phyloP scores from a whole-genome alignment of 352 stramenopile species.

The Pythium myriotylum region DNA sequence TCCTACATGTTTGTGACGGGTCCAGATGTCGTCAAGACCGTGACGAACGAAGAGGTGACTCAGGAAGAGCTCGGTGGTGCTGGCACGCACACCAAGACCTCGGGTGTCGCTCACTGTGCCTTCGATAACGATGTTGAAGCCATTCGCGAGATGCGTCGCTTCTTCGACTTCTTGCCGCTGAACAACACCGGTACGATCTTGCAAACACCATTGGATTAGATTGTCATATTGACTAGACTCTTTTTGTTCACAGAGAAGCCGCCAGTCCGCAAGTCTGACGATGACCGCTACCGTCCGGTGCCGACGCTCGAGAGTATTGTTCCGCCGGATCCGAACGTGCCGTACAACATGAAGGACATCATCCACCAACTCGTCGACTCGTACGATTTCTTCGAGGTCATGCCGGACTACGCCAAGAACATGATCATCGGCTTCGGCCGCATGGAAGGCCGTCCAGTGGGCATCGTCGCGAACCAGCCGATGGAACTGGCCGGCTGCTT shows the following conservation, averaged over 20 bases:
- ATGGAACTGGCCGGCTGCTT: slow-evolving; percentile 96
- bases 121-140: slow-evolving; percentile 98
- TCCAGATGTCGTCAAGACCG: slow-evolving; percentile 98
- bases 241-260: slow-evolving; percentile 53
- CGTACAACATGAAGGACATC: slow-evolving; percentile 99
- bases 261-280: slow-evolving; percentile 75
- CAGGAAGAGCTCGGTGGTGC: slow-evolving; percentile 95
- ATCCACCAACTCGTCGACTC: slow-evolving; percentile 96
- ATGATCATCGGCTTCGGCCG: slow-evolving; percentile 97
- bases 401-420: slow-evolving; percentile 97
- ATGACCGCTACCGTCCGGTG: slow-evolving; percentile 87
- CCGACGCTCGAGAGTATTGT: slow-evolving; percentile 93
- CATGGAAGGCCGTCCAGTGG: slow-evolving; percentile 96
- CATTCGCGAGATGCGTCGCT: slow-evolving; percentile 91
- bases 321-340: slow-evolving; percentile 96
- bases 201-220: not conserved
- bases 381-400: slow-evolving; percentile 97
- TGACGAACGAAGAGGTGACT: slow-evolving; percentile 97
- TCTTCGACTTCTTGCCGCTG: slow-evolving; percentile 96
- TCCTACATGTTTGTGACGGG: slow-evolving; percentile 99
- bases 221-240: not conserved
- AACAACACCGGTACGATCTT: slow-evolving; percentile 76
- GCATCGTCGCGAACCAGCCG: slow-evolving; percentile 98
- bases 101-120: slow-evolving; percentile 93
- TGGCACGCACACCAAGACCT: slow-evolving; percentile 94